Conservation (phyloP, 768 basidiomycete genomes). For the Gloeophyllum trabeum region DNA sequence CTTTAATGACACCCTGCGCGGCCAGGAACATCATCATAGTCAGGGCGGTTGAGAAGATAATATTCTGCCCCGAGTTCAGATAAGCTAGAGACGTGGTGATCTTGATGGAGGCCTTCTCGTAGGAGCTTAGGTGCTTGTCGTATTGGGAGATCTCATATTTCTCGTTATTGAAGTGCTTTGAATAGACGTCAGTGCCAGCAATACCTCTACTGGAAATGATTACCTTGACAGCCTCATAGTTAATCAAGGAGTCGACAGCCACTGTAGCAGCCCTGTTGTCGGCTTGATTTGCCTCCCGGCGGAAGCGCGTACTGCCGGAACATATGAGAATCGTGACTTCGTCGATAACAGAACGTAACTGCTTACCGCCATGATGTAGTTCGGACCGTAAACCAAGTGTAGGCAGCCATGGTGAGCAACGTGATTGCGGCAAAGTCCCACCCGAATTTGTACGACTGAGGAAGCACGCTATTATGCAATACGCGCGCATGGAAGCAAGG, state of each 20-base stretch:
- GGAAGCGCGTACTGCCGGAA: constrained; percentile 68
- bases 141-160: constrained; percentile 84
- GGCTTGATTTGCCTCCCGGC: constrained; percentile 89
- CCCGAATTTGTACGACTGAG: constrained; percentile 92
- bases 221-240: constrained; percentile 98
- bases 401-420: constrained; percentile 70
- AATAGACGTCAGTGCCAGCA: background rate
- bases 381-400: constrained; percentile 94
- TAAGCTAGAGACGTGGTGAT: constrained; percentile 91
- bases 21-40: constrained; percentile 95
- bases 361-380: constrained; percentile 92
- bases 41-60: constrained; percentile 91
- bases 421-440: constrained; percentile 96
- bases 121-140: constrained; percentile 75
- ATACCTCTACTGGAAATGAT: constrained; percentile 1
- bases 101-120: constrained; percentile 88
- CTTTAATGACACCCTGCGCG: constrained; percentile 87
- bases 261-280: constrained; percentile 94
- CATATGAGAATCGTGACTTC: too few relatives aligned
- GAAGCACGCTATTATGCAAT: constrained; percentile 1
- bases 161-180: constrained; percentile 96
- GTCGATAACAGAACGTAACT: background rate
- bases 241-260: constrained; percentile 92
- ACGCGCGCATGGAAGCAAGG: background rate
- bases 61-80: constrained; percentile 92